Base-by-base conservation (phyloP, 148 eudicot genomes). In the Arctostaphylos glauca region DNA sequence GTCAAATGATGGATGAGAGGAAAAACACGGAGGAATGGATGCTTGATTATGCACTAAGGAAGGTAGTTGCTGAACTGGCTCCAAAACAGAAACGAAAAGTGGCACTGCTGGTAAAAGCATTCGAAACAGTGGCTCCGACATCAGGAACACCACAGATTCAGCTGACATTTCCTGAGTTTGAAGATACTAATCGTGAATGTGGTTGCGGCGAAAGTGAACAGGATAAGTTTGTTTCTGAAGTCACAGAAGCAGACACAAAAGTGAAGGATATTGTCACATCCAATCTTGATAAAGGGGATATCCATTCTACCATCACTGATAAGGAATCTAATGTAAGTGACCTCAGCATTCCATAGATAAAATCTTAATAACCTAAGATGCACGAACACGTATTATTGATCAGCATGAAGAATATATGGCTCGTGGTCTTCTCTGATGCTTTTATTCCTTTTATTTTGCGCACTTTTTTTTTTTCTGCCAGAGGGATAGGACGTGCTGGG, bases 41-140 rank as follows among this genome's bases (percentile, higher is more conserved):
- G 98, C 94, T 96, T 72, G 97, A 96, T 83, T 92, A 90, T 88
- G 99, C 99, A 59, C 94, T 96, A 59, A 88, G 86, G 78, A 89
- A 93, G 86, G 98, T 89, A 23, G 84, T 96, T 15, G 80, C 91
- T 80, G 86, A 91, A 87, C 88, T 96, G 70, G 94, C 90, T 78
- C 98, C 96, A 41, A 91, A 91, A 75, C 92, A 94, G 90, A 95
- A 92, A 87, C 87, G 81, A 83, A 89, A 91, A 86, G 99, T 96
- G 48, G 84, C 94, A 76, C 62, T 94, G 80, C 93, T 96, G 66
- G 92, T 94, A 74, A 88, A 89, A 87, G 99, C 99, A 43, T 96
- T 96, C 56, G 99, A 96, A 86, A 92, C 89, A 1, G 92, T 96
- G 49, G 87, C 81, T 76, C 95, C 93, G 2, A 46, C 90, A 9